Base-by-base conservation (phyloP, 106 monocot genomes). In the Xerophyta viscosa region DNA sequence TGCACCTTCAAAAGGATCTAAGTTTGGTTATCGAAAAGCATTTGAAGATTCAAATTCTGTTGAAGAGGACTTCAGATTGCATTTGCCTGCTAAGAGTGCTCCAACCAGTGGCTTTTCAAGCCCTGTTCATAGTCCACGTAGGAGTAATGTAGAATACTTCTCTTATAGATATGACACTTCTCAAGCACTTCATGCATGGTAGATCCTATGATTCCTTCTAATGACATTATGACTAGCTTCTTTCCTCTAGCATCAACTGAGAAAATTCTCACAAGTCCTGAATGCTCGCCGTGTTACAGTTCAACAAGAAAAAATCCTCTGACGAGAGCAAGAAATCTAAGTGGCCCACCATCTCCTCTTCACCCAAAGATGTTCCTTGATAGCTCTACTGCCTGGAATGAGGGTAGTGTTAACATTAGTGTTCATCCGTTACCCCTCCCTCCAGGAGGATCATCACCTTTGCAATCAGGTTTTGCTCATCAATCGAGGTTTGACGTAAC, bases 341-440 rank as follows among this genome's bases (percentile, higher is more conserved):
- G 86, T 59, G 81, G 65, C 20, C 89, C 96, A 58, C 71, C 78
- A 47, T 98, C 96, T 29, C 96, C 96, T 15, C 50, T 77, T 46
- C 96, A 98, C 58, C 52, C 70, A 14, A 88, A 76, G 55, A 43
- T 75, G 61, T 70, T 63, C 28, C 29, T 66, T 15, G 88, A 89
- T 2, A 71, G 58, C 47, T 50, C 64, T 54, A 11, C 18, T 47
- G 23, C 29, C 7, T 57, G 71, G 71, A 58, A 42, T 66, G 80
- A 77, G 8, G 54, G 27, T 26, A 79, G 37, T 65, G 39, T 55
- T 39, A 79, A 43, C 62, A 31, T 55, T 39, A 70, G 39, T 60
- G 77, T 84, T 2, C 96, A 96, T 12, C 85, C 85, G 29, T 48
- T 96, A 49, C 96, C 96, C 36, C 81, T 85, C 26, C 96, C 96